Base-by-base conservation (phyloP, 805 yeast genomes). In the Maudiozyma saulgeensis region DNA sequence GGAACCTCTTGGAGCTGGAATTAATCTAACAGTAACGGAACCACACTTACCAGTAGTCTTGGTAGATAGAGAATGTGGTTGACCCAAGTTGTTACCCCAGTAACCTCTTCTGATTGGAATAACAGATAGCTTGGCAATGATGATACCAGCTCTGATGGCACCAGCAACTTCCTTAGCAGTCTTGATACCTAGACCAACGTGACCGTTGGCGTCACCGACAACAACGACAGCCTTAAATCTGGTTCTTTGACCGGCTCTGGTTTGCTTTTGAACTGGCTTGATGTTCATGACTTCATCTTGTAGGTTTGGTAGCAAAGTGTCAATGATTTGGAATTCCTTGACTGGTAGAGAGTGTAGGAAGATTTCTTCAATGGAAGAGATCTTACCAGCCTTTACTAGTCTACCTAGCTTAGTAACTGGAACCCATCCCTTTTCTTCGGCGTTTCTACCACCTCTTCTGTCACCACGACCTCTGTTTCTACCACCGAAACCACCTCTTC, bases 171-270 rank as follows among this genome's bases (percentile, higher is more conserved):
- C 99, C 89, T 93, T 93, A 69, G 99, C 96, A 75, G 98, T 91
- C 89, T 93, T 93, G 81, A 93, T 89, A 81, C 99, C 99, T 74
- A 93, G 85, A 87, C 99, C 99, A 78, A 93, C 96, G 83, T 93
- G 99, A 76, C 99, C 99, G 88, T 89, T 88, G 71, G 90, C 80
- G 82, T 93, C 99, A 82, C 99, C 99, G 74, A 93, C 89, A 72
- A 93, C 89, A 73, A 93, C 98, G 71, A 93, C 96, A 77, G 98
- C 99, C 93, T 95, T 95, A 85, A 93, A 90, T 84, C 99, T 89
- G 79, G 98, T 93, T 84, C 99, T 91, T 84, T 93, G 99, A 89
- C 99, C 99, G 70, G 99, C 99, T 80, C 96, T 84, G 83, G 99
- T 93, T 81, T 93, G 99, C 85, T 93, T 93, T 81, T 93, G 99